Percentiles rank a stretch among this genome's conserved stretches.
These are phyloP conservation scores for Agrostemma githago DNA, from an alignment of 148 eudicot species.

Conservation along the genomic window DNA sequence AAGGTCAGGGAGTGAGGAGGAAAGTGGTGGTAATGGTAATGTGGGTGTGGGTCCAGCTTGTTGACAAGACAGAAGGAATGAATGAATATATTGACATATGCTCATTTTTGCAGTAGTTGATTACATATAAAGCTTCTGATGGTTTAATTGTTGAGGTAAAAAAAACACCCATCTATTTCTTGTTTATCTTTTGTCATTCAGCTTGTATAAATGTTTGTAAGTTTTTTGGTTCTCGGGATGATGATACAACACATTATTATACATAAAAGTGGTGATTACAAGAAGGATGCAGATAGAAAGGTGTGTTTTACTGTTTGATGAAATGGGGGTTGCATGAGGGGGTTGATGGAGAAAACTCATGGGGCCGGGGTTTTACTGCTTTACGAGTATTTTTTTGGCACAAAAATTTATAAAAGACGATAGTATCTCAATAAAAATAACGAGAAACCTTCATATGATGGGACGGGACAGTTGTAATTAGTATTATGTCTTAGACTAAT, in stretches of 20 bases:
- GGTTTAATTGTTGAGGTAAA: conserved; percentile 25
- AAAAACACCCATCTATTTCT: not conserved
- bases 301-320: not conserved
- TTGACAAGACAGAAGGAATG: conserved; percentile 3
- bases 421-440: no score
- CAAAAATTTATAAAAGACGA: no score
- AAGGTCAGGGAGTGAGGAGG: conserved; percentile 42
- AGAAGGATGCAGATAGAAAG: conserved; percentile 7
- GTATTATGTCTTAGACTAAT: no score
- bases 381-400: no score
- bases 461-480: no score
- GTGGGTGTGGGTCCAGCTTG: conserved; percentile 30
- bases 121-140: not conserved
- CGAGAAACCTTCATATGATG: no score
- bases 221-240: not conserved
- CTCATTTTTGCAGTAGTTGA: conserved; percentile 15
- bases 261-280: conserved; percentile 10
- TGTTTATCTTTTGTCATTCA: not conserved
- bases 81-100: not conserved
- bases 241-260: not conserved
- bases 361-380: not conserved
- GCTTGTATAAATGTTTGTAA: not conserved
- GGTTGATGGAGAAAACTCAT: not conserved
- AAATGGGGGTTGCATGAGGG: not conserved
- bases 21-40: conserved; percentile 17